These are phyloP conservation scores for Aspergillus olivimuriae DNA, from an alignment of 495 filamentous ascomycete species.

Conservation along the genomic window DNA sequence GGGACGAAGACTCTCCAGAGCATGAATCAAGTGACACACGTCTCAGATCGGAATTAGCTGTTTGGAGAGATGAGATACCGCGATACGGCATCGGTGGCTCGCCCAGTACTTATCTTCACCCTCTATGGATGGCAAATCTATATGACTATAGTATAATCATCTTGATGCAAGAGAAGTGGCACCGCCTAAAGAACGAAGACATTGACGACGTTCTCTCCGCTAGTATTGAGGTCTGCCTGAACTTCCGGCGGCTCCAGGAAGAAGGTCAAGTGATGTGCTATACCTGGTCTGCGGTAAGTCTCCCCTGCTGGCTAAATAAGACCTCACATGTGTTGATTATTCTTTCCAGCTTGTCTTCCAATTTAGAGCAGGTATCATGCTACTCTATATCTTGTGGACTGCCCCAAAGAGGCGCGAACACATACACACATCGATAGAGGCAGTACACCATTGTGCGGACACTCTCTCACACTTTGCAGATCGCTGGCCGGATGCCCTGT, in stretches of 20 bases:
- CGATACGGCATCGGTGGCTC: conserved; percentile 18
- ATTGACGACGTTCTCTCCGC: conserved; percentile 23
- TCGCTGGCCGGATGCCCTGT: conserved; percentile 21
- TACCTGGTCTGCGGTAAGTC: conserved; percentile 31
- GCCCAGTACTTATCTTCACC: conserved; percentile 22
- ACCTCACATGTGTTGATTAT: not conserved
- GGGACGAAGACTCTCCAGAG: conserved; percentile 11
- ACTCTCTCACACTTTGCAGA: conserved; percentile 21
- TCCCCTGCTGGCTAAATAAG: not conserved
- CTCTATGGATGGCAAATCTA: conserved; percentile 28
- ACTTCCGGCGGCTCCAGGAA: conserved; percentile 23
- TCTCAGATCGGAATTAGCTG: conserved; percentile 21
- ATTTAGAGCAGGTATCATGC: conserved; percentile 26
- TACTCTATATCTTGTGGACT: conserved; percentile 27
- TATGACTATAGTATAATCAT: conserved; percentile 31
- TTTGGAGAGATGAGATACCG: conserved; percentile 30
- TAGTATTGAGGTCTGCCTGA: conserved; percentile 23
- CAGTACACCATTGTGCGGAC: conserved; percentile 17
- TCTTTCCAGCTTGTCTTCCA: conserved; percentile 26
- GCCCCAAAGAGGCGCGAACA: conserved; percentile 9
- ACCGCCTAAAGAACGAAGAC: conserved; percentile 21
- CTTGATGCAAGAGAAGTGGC: conserved; percentile 23
- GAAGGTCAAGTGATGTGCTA: conserved; percentile 31
- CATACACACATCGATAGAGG: conserved; percentile 11
- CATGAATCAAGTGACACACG: conserved; percentile 12